Evolutionary conservation across 2,329 filamentous ascomycete genomes (phyloP).

Genomic region (Cytospora leucostoma): DNA sequence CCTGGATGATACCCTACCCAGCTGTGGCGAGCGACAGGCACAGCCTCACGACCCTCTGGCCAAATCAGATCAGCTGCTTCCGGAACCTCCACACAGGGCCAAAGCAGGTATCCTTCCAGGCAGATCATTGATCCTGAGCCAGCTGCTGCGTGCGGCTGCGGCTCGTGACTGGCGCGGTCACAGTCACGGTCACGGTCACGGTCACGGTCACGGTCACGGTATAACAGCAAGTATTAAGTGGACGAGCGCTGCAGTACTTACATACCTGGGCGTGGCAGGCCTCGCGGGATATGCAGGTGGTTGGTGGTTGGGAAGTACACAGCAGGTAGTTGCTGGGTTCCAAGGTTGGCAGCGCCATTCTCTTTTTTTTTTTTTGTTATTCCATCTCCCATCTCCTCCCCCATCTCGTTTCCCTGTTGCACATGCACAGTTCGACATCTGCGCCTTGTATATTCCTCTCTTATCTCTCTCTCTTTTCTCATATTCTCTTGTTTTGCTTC

Average conservation of each 20-base stretch:
- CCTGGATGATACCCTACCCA: conserved; percentile 20
- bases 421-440: too few relatives aligned
- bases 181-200: too few relatives aligned
- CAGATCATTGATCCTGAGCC: not conserved
- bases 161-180: not conserved
- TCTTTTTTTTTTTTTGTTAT: conserved; percentile 3
- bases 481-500: conserved; percentile 8
- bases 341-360: not conserved
- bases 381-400: conserved; percentile 1
- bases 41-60: conserved; percentile 22
- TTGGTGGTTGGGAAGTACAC: conserved; percentile 8
- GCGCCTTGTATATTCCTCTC: not conserved
- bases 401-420: not conserved
- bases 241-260: not conserved
- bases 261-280: too few relatives aligned
- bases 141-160: not conserved
- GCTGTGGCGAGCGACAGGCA: conserved; percentile 25
- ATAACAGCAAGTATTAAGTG: not conserved
- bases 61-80: conserved; percentile 14
- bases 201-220: too few relatives aligned
- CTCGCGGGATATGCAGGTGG: too few relatives aligned
- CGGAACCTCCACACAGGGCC: conserved; percentile 3
- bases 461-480: conserved; percentile 2
- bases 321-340: too few relatives aligned
- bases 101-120: not conserved